Percentiles rank a stretch among this genome's conserved stretches.
phyloP scores from a whole-genome alignment of 2,329 filamentous ascomycete genomes.

The Colletotrichum somersetense region DNA sequence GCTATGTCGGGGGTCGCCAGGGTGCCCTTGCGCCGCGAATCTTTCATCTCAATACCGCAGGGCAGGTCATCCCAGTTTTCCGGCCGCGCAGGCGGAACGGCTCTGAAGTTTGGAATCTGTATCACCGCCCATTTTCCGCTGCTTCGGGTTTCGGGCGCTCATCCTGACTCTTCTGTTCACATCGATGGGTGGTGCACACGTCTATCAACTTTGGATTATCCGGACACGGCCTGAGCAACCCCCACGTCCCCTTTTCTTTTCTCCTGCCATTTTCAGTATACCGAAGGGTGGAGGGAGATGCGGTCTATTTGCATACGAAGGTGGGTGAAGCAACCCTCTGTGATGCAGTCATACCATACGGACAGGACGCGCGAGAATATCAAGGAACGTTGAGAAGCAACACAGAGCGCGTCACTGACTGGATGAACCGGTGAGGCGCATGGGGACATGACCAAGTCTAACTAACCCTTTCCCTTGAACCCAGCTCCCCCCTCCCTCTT shows the following conservation, averaged over 20 bases:
- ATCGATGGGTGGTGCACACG: too few relatives aligned
- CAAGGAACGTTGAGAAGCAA: background rate
- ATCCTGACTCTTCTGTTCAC: background rate
- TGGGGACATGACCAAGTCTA: background rate
- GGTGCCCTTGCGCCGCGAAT: constrained; percentile 10
- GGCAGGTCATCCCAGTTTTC: constrained; percentile 11
- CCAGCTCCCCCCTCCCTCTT: background rate
- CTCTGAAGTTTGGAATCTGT: constrained; percentile 34
- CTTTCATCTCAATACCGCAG: constrained; percentile 22
- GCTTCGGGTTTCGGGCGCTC: constrained; percentile 12
- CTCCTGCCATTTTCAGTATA: constrained; percentile 17
- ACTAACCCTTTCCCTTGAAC: background rate
- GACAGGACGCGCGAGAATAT: constrained; percentile 1
- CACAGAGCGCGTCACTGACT: background rate
- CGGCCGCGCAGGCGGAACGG: constrained; percentile 2
- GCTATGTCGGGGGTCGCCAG: background rate
- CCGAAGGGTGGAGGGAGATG: background rate
- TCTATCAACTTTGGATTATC: background rate
- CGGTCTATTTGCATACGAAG: constrained; percentile 9
- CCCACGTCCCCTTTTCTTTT: background rate
- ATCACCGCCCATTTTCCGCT: constrained; percentile 28
- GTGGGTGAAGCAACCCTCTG: constrained; percentile 15
- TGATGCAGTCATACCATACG: constrained; percentile 1
- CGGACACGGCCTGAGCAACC: background rate
- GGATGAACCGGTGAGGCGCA: background rate